Percentiles rank a stretch among this genome's conserved stretches.
phyloP scores from a whole-genome alignment of 73 alveolate species.

The Symbiodinium pilosum region DNA sequence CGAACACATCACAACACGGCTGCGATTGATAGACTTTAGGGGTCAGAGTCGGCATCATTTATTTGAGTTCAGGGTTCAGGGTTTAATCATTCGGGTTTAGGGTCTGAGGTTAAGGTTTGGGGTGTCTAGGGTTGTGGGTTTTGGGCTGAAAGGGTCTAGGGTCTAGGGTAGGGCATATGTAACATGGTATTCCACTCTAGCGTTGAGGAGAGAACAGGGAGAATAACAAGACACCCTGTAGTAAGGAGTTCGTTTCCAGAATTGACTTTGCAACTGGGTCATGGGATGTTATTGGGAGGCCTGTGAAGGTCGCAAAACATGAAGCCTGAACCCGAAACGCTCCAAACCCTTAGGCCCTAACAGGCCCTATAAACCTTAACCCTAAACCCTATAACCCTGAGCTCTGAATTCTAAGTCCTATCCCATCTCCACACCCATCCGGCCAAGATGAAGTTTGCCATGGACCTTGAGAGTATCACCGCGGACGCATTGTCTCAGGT shows the following conservation, averaged over 20 bases:
- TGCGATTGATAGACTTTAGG: too few species aligned
- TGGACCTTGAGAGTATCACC: conserved; percentile 64
- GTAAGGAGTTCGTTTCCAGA: background rate
- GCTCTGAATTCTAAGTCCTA: background rate
- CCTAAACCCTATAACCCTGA: background rate
- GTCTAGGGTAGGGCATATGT: too few species aligned
- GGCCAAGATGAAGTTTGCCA: conserved; percentile 60
- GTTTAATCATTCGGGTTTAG: too few species aligned
- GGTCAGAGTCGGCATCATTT: too few species aligned
- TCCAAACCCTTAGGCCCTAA: background rate
- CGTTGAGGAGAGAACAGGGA: background rate
- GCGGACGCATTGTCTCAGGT: conserved; percentile 66
- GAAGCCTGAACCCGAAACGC: background rate
- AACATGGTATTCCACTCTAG: background rate
- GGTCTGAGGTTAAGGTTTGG: background rate
- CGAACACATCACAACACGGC: too few species aligned
- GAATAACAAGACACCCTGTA: background rate
- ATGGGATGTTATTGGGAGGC: too few species aligned
- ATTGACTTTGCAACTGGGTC: background rate
- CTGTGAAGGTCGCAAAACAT: too few species aligned
- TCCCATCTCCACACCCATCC: background rate
- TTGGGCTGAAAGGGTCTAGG: background rate
- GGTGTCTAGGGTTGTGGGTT: background rate
- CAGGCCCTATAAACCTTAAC: background rate
- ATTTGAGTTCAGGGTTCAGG: background rate